Conservation (phyloP, 805 yeast species). For the Lipomyces mesembrius region DNA sequence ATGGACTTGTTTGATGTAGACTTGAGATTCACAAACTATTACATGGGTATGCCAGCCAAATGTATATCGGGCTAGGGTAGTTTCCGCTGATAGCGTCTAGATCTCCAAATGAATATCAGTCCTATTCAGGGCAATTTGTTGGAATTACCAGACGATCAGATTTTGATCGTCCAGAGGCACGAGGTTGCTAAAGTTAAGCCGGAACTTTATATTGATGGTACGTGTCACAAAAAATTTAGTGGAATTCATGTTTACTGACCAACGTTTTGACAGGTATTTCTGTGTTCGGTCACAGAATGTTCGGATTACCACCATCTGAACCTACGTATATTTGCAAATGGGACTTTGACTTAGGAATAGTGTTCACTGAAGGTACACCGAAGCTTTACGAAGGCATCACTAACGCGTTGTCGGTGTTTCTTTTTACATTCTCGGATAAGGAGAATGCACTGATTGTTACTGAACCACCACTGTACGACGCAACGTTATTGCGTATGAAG, state of each 20-base stretch:
- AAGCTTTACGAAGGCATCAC: slow-evolving; percentile 52
- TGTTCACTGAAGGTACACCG: slow-evolving; percentile 58
- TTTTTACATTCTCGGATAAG: slow-evolving; percentile 67
- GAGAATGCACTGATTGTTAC: slow-evolving; percentile 74
- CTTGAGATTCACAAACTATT: slow-evolving; percentile 84
- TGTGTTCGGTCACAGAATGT: slow-evolving; percentile 87
- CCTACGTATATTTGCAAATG: slow-evolving; percentile 89
- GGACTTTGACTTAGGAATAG: slow-evolving; percentile 74
- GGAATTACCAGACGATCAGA: slow-evolving; percentile 44
- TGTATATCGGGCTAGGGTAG: background rate
- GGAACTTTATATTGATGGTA: slow-evolving; percentile 60
- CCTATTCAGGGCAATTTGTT: slow-evolving; percentile 50
- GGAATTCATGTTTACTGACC: background rate
- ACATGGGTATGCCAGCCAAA: slow-evolving; percentile 61
- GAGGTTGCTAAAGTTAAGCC: slow-evolving; percentile 39
- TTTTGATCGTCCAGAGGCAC: slow-evolving; percentile 39
- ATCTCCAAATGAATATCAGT: slow-evolving; percentile 73
- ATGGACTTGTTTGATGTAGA: slow-evolving; percentile 75
- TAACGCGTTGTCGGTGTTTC: slow-evolving; percentile 55
- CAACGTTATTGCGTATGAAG: slow-evolving; percentile 64
- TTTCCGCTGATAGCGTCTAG: slow-evolving; percentile 31
- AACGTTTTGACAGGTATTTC: slow-evolving; percentile 44
- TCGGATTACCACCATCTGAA: slow-evolving; percentile 87
- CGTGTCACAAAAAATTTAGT: background rate
- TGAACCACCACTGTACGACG: slow-evolving; percentile 65